phyloP scores from a whole-genome alignment of 2,329 filamentous ascomycete species.

The Alternaria brassicae region DNA sequence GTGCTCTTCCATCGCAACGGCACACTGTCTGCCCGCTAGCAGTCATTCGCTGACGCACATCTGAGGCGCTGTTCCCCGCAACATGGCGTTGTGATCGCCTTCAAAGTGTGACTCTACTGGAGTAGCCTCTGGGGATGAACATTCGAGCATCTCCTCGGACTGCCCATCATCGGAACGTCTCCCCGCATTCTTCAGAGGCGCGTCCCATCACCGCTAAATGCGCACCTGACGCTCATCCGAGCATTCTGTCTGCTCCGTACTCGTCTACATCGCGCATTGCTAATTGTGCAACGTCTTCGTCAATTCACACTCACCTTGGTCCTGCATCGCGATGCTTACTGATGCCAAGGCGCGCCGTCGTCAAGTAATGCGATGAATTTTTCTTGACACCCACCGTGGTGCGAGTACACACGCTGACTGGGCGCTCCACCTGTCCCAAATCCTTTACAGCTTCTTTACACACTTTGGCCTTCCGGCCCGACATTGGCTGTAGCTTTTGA shows the following conservation, averaged over 20 bases:
- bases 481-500: conserved; percentile 21
- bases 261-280: conserved; percentile 14
- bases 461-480: conserved; percentile 27
- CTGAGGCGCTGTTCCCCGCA: conserved; percentile 37
- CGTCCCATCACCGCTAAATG: conserved; percentile 1
- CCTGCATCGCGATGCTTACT: conserved; percentile 21
- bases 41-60: conserved; percentile 24
- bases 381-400: conserved; percentile 21
- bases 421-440: conserved; percentile 33
- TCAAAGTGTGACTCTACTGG: conserved; percentile 20
- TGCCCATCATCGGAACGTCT: conserved; percentile 10
- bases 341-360: conserved; percentile 37
- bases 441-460: conserved; percentile 33
- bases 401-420: conserved; percentile 31
- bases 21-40: conserved; percentile 20
- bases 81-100: conserved; percentile 29
- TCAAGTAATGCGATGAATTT: conserved; percentile 43
- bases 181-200: conserved; percentile 16
- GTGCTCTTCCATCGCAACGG: conserved; percentile 20
- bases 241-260: not conserved
- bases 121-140: conserved; percentile 24
- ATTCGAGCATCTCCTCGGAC: conserved; percentile 44
- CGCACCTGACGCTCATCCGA: conserved; percentile 10
- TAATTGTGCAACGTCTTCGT: conserved; percentile 32
- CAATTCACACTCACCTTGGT: conserved; percentile 21